Conservation (phyloP, 441 rosid species). For the Croton laevigatus region DNA sequence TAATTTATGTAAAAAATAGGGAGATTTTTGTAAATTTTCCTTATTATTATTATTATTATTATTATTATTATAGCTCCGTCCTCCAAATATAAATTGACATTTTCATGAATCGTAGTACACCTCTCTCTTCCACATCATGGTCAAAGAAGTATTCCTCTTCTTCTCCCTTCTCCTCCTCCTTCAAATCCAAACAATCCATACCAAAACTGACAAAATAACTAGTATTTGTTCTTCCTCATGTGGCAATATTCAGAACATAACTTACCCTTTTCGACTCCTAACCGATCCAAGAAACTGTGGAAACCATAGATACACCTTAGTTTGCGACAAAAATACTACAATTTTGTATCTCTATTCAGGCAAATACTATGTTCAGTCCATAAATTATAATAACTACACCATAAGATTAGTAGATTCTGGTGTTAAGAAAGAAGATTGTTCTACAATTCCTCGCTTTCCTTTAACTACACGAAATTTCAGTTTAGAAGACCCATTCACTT, state of each 20-base stretch:
- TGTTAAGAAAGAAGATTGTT: constrained; percentile 7
- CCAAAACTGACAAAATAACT: too few relatives aligned
- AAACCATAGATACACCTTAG: not conserved
- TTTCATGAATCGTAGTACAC: too few relatives aligned
- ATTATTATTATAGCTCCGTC: too few relatives aligned
- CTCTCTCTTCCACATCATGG: not conserved
- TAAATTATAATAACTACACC: not conserved
- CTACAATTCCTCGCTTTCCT: constrained; percentile 14
- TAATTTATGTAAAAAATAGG: too few relatives aligned
- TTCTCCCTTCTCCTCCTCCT: not conserved
- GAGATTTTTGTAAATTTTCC: too few relatives aligned
- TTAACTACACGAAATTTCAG: not conserved
- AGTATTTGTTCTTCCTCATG: constrained; percentile 14
- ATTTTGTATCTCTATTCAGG: not conserved
- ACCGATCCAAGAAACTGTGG: constrained; percentile 22
- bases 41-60: too few relatives aligned
- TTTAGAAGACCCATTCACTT: not conserved
- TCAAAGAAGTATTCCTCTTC: not conserved
- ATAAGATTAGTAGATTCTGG: constrained; percentile 8
- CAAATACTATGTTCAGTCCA: constrained; percentile 5
- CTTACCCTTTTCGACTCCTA: constrained; percentile 15
- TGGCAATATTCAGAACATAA: constrained; percentile 12
- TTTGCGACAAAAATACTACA: constrained; percentile 3
- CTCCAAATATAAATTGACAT: too few relatives aligned
- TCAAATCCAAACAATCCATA: not conserved